Percentiles rank a stretch among this genome's conserved stretches.
Conservation (phyloP, 2,329 filamentous ascomycete genomes). For the Fusarium sp. region DNA sequence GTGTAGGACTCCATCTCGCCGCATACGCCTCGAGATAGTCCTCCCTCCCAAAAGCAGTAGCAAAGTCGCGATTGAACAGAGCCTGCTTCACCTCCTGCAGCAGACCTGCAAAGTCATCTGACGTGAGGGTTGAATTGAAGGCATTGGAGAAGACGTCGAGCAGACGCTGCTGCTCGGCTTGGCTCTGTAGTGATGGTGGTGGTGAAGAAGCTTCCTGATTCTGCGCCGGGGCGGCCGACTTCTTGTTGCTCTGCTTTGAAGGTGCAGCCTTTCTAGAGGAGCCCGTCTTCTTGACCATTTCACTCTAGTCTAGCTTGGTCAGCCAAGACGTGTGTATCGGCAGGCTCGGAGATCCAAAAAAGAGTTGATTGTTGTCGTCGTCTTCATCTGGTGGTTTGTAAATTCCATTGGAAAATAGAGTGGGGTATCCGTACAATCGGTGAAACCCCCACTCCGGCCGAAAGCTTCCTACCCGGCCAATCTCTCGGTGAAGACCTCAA, state of each 20-base stretch:
- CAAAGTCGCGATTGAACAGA: slow-evolving; percentile 88
- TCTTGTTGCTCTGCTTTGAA: slow-evolving; percentile 34
- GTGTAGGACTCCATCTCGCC: slow-evolving; percentile 88
- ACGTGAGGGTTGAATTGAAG: slow-evolving; percentile 65
- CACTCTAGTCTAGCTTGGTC: slow-evolving; percentile 10
- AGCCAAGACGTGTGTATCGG: neutral
- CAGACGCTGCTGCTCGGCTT: slow-evolving; percentile 71
- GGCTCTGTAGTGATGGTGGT: slow-evolving; percentile 30
- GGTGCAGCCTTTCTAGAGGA: slow-evolving; percentile 34
- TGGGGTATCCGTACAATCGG: slow-evolving; percentile 17
- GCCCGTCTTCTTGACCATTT: slow-evolving; percentile 43
- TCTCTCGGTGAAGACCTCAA: slow-evolving; percentile 13
- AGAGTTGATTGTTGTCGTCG: neutral
- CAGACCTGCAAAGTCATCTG: slow-evolving; percentile 61
- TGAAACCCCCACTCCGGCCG: slow-evolving; percentile 28
- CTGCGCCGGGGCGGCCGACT: slow-evolving; percentile 24
- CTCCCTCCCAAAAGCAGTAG: slow-evolving; percentile 77
- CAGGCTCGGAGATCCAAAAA: neutral
- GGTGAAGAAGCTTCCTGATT: slow-evolving; percentile 3
- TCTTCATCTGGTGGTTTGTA: neutral
- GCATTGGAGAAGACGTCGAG: slow-evolving; percentile 79
- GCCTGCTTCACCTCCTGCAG: slow-evolving; percentile 89
- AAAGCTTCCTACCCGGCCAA: slow-evolving; percentile 17
- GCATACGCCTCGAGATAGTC: slow-evolving; percentile 86
- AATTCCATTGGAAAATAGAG: slow-evolving; percentile 10